These are phyloP conservation scores for Canavalia ensiformis DNA, from an alignment of 306 rosid genomes.

Conservation along the genomic window DNA sequence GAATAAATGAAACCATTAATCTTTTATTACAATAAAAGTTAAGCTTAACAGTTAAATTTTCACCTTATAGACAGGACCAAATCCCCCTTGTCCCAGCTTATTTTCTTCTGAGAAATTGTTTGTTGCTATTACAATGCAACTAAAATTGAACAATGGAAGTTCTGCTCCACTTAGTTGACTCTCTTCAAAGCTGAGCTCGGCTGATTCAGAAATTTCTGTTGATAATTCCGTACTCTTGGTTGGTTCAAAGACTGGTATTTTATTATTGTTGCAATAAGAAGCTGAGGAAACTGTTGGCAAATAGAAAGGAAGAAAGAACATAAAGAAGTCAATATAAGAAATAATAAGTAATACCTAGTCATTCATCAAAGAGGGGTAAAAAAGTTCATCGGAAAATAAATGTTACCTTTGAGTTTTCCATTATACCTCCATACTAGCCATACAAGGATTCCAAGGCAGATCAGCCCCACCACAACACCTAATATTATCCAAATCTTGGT, in stretches of 20 bases:
- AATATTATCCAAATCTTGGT: conserved; percentile 49
- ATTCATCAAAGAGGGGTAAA: not conserved
- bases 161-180: conserved; percentile 60
- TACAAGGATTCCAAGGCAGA: conserved; percentile 48
- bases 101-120: conserved; percentile 67
- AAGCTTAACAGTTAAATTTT: not conserved
- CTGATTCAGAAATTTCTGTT: conserved; percentile 65
- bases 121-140: conserved; percentile 63
- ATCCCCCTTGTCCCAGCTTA: conserved; percentile 85
- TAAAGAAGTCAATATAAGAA: not conserved
- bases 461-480: conserved; percentile 51
- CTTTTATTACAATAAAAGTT: not conserved
- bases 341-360: not conserved
- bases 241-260: conserved; percentile 31
- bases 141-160: conserved; percentile 64
- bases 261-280: conserved; percentile 46
- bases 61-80: conserved; percentile 70
- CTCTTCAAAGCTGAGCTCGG: conserved; percentile 57
- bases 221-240: conserved; percentile 63
- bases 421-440: conserved; percentile 65
- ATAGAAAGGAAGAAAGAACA: conserved; percentile 9
- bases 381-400: not conserved
- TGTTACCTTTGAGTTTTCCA: conserved; percentile 61
- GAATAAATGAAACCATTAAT: not conserved
- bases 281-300: conserved; percentile 49